phyloP scores from a whole-genome alignment of 1,284 basidiomycete genomes.

The Cystobasidium sp. region DNA sequence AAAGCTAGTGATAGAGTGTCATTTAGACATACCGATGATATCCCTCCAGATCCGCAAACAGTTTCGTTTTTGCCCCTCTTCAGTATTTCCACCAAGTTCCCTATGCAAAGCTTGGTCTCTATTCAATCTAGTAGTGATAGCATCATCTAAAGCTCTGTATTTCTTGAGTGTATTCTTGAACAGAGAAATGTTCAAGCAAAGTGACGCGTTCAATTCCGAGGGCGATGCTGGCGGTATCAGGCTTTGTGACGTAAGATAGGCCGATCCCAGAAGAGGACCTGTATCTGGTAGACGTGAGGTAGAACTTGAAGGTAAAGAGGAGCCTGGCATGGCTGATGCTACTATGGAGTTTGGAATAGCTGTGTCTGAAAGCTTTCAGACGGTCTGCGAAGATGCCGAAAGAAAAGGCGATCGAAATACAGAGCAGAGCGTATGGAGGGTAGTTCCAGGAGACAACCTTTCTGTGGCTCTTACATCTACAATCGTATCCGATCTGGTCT shows the following conservation, averaged over 20 bases:
- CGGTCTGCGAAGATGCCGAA: neutral
- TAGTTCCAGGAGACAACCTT: no score
- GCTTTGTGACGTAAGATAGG: conserved; percentile 46
- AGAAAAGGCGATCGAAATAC: neutral
- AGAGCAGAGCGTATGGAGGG: neutral
- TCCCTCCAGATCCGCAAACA: conserved; percentile 42
- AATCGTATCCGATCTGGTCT: no score
- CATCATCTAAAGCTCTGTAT: conserved; percentile 41
- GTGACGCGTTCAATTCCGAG: conserved; percentile 51
- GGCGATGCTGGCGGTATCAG: conserved; percentile 54
- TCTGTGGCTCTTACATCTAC: no score
- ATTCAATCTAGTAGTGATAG: conserved; percentile 42
- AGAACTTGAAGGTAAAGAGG: neutral
- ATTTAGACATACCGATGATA: conserved; percentile 20
- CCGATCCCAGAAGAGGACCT: conserved; percentile 38
- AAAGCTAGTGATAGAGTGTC: neutral
- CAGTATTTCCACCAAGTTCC: conserved; percentile 25
- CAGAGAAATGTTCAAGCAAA: conserved; percentile 33
- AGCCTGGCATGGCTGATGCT: neutral
- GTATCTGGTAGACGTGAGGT: conserved; percentile 1
- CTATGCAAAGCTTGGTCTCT: conserved; percentile 39
- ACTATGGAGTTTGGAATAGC: neutral
- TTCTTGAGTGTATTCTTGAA: conserved; percentile 41
- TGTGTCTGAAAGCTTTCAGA: no score
- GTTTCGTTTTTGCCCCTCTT: conserved; percentile 24